These are phyloP conservation scores for Diaporthe sp. DNA, from an alignment of 2,329 filamentous ascomycete species.

Conservation along the genomic window DNA sequence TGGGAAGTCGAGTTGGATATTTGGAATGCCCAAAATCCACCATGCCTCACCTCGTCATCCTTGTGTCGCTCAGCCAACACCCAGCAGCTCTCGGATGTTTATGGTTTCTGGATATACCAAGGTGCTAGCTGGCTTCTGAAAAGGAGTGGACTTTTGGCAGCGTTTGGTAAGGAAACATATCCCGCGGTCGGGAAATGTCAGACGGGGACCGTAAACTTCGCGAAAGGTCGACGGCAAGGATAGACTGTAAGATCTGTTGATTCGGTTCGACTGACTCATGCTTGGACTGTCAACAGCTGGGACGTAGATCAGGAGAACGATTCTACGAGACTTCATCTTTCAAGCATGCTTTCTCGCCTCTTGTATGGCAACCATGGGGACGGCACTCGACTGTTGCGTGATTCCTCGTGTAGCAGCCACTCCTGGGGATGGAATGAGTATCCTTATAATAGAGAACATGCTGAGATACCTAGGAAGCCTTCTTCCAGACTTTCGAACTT, in stretches of 20 bases:
- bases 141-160: too few species aligned
- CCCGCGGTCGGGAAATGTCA: neutral
- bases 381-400: neutral
- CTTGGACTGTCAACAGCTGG: neutral
- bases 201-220: neutral
- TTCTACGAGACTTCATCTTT: neutral
- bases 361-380: neutral
- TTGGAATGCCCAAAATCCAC: neutral
- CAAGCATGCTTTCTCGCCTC: neutral
- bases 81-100: neutral
- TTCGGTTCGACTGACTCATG: neutral
- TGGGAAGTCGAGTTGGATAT: neutral
- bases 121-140: too few species aligned
- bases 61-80: neutral
- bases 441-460: neutral
- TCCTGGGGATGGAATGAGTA: neutral
- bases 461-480: neutral
- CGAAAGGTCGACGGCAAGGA: too few species aligned
- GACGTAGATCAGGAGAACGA: neutral
- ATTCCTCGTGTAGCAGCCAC: neutral
- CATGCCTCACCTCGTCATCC: neutral
- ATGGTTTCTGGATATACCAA: neutral
- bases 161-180: neutral
- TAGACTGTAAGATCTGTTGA: too few species aligned
- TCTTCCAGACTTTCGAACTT: neutral